Evolutionary conservation across 768 basidiomycete genomes (phyloP), one percentile per base, ranked within the genome.

Genomic region (Pleurotus cornucopiae): DNA sequence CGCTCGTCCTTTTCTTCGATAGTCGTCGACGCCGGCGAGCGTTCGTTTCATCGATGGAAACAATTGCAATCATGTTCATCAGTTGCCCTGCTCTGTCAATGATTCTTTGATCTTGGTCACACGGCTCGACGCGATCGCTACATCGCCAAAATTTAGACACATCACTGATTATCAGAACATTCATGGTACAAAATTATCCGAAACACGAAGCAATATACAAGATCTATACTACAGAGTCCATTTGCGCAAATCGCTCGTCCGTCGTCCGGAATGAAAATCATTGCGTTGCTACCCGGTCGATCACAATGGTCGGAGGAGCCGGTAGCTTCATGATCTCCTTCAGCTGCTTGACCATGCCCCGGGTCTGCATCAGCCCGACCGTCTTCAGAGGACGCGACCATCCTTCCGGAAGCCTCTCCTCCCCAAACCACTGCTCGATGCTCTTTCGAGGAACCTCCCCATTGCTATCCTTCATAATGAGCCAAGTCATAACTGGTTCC

Each of bases 371-470:
- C 18, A 77, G 34, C 5, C 74, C 71, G 11, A 76, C 60, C 30
- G 58, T 49, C 2, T 53, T 56, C 5, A 49, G 58, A 20, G 69
- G 75, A 56, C 68, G 71, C 61, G 64, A 71, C 85, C 86, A 87
- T 7, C 76, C 78, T 14, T 77, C 76, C 0, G 86, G 85, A n/a
- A 88, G 63, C 6, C 78, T 71, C 58, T 86, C 82, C 56, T 83
- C 75, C 3, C 80, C 83, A 46, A 83, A 79, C 82, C 83, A 87
- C 49, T 77, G 72, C 41, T 68, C 61, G 16, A 84, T 57, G 25
- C 59, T 61, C 25, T 66, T 62, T 5, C 61, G 43, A 6, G 79
- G 77, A 1, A 81, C 70, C 48, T 62, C 41, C 9, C 56, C 59
- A 21, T 52, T 40, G 12, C 55, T 52, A 20, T 59, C 65, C 57